Evolutionary conservation across 768 basidiomycete genomes (phyloP), one percentile per base, ranked within the genome.

Genomic region (Suillus subaureus): DNA sequence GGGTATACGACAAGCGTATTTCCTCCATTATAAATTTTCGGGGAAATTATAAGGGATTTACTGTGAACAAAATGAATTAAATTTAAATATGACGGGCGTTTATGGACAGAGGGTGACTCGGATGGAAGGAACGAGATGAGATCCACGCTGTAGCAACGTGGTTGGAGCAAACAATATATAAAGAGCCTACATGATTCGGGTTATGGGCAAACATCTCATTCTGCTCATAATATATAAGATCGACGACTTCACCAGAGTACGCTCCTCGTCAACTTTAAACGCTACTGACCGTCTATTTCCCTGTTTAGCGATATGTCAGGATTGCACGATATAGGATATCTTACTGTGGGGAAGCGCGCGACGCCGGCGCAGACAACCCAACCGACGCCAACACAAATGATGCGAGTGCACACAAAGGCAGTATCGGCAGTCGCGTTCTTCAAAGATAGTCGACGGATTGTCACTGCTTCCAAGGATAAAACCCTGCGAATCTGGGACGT

Each of bases 401-500:
- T 49, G 23, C n/a, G 11, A 49, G n/a, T n/a, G n/a, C 47, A 49
- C 11, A 23, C 11, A 4, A 13, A 23, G n/a, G 0, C 11, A 49
- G 12, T 49, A n/a, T 23, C n/a, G 12, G 68, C 61, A 16, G 66
- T 76, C 65, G 71, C 72, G 33, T 75, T 75, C 71, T 75, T 75
- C 60, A 68, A 71, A 3, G 74, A 75, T 31, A 66, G 63, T 65
- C 69, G 64, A n/a, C 74, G 62, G 57, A 61, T 76, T 6, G 74
- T 45, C 64, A 72, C 66, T 66, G 70, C 71, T 0, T 75, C 74
- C 12, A 39, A 13, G 70, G 72, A 75, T 68, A 68, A 73, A 63
- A 52, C 71, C 11, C 61, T 75, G 31, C 73, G 69, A 15, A 68
- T 75, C 15, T 75, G 74, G 74, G 74, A 76, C 62, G 21, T 73